Conservation (phyloP, 768 basidiomycete genomes). For the Boletales sp. region DNA sequence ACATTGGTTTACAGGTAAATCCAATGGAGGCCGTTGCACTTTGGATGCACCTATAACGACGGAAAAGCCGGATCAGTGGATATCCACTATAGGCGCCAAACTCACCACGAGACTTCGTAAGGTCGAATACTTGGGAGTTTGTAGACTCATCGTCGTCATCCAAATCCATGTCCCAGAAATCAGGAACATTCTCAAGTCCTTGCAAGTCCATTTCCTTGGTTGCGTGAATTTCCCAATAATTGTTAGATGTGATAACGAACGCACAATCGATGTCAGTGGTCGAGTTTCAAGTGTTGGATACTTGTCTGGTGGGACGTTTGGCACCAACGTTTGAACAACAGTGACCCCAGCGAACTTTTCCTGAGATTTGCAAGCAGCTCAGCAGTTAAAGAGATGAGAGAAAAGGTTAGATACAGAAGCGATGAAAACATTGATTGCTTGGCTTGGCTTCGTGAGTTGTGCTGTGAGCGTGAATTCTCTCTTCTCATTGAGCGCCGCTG, state of each 20-base stretch:
- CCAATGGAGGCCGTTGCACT: slow-evolving; percentile 1
- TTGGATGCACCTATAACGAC: background rate
- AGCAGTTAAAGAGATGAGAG: slow-evolving; percentile 6
- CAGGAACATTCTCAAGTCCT: slow-evolving; percentile 63
- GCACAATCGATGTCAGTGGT: slow-evolving; percentile 58
- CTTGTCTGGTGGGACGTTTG: slow-evolving; percentile 46
- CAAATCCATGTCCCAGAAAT: slow-evolving; percentile 57
- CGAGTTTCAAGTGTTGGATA: slow-evolving; percentile 73
- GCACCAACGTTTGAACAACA: slow-evolving; percentile 52
- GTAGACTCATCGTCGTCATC: slow-evolving; percentile 25
- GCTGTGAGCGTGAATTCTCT: slow-evolving; percentile 61
- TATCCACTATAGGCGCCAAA: background rate
- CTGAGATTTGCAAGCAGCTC: slow-evolving; percentile 35
- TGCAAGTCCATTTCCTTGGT: slow-evolving; percentile 61
- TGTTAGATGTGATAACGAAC: slow-evolving; percentile 5
- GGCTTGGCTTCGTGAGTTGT: slow-evolving; percentile 71
- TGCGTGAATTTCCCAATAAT: slow-evolving; percentile 3
- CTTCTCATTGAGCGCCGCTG: slow-evolving; percentile 55
- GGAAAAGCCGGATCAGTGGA: background rate
- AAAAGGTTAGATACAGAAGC: slow-evolving; percentile 46
- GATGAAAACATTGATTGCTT: slow-evolving; percentile 56
- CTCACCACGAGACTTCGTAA: slow-evolving; percentile 29
- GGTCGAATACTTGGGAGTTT: slow-evolving; percentile 29
- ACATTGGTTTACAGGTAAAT: slow-evolving; percentile 1
- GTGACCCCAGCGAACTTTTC: slow-evolving; percentile 72